Percentiles rank a stretch among this genome's conserved stretches.
These are phyloP conservation scores for Parsonsia alboflavescens DNA, from an alignment of 257 asterid species.

Conservation along the genomic window DNA sequence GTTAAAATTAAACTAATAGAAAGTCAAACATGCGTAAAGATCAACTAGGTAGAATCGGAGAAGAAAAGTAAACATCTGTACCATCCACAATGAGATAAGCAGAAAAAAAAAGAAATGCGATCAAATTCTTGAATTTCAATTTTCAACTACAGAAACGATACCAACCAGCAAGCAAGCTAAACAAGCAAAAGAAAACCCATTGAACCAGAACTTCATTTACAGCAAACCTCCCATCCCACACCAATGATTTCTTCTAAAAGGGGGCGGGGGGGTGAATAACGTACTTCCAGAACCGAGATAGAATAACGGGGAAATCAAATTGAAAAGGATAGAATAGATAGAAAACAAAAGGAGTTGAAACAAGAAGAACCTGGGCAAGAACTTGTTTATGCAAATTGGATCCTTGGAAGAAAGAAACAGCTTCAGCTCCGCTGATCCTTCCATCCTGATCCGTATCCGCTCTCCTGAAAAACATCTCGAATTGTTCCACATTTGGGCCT, in stretches of 20 bases:
- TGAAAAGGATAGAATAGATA: background rate
- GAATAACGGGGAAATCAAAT: background rate
- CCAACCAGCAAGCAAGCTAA: background rate
- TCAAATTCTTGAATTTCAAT: background rate
- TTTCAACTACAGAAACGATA: background rate
- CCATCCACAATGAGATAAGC: constrained; percentile 1
- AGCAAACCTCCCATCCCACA: background rate
- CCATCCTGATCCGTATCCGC: constrained; percentile 98
- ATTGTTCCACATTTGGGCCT: constrained; percentile 53
- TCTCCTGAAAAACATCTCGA: constrained; percentile 72
- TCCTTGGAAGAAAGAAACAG: constrained; percentile 75
- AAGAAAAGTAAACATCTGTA: background rate
- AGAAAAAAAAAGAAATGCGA: background rate
- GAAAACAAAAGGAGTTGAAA: background rate
- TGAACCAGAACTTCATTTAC: background rate
- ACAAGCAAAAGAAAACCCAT: background rate
- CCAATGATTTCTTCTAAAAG: background rate
- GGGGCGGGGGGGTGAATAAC: too few species aligned
- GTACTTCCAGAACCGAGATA: too few species aligned
- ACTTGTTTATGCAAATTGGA: constrained; percentile 77
- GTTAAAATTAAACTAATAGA: background rate
- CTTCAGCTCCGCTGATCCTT: constrained; percentile 87
- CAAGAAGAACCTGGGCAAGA: constrained; percentile 60
- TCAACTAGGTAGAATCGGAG: background rate
- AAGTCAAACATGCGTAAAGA: background rate